Evolutionary conservation across 2,329 filamentous ascomycete species (phyloP).

Genomic region (Epichloe scottii): DNA sequence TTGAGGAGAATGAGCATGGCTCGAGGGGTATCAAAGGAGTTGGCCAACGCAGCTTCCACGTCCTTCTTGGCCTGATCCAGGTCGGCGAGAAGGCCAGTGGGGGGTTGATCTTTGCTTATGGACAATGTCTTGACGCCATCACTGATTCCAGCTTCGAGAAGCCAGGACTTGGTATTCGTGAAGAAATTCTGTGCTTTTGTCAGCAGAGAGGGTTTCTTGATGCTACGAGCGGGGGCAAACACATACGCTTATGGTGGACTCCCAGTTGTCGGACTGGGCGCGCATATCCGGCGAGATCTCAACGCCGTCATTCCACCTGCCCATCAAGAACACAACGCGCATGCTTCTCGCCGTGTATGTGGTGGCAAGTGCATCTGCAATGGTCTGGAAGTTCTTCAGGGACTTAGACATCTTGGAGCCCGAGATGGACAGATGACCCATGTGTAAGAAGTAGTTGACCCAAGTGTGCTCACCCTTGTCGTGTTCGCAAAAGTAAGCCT

Average conservation of each 20-base stretch:
- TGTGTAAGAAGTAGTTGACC: constrained; percentile 95
- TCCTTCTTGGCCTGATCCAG: constrained; percentile 43
- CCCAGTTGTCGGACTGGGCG: constrained; percentile 63
- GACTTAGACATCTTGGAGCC: constrained; percentile 95
- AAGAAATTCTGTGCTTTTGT: constrained; percentile 41
- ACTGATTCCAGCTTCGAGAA: constrained; percentile 30
- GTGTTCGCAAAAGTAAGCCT: constrained; percentile 61
- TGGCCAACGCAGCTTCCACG: constrained; percentile 49
- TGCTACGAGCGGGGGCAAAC: not conserved
- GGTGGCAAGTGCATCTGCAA: constrained; percentile 62
- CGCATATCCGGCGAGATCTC: constrained; percentile 81
- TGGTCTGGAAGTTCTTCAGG: constrained; percentile 91
- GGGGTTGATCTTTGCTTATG: constrained; percentile 20
- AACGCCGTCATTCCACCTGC: constrained; percentile 80
- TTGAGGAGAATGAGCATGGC: constrained; percentile 70
- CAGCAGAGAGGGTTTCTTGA: not conserved
- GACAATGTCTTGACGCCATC: constrained; percentile 25
- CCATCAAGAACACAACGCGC: constrained; percentile 76
- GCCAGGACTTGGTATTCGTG: constrained; percentile 40
- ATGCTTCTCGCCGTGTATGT: constrained; percentile 67
- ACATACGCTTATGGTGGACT: constrained; percentile 58
- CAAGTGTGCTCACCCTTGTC: constrained; percentile 52
- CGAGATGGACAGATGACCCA: constrained; percentile 76
- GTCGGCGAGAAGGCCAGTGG: constrained; percentile 25
- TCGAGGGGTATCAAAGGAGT: constrained; percentile 77